Evolutionary conservation across 331 rosid genomes (phyloP), one percentile per base, ranked within the genome.

Genomic region (Erythrophleum ivorense): DNA sequence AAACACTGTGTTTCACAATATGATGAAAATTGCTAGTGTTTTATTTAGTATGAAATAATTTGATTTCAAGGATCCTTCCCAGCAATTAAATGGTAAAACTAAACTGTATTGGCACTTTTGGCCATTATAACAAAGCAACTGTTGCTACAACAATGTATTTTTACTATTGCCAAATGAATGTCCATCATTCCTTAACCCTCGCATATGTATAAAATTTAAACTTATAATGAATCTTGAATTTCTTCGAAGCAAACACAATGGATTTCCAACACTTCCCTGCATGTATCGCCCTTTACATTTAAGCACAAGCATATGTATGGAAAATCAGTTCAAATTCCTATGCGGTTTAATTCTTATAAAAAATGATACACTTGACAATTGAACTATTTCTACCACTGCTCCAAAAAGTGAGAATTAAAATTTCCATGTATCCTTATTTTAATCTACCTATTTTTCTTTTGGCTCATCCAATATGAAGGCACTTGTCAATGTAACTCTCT

Each of bases 341-440:
- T 50, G 71, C 74, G 70, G 66, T 80, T 73, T 72, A 52, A 78
- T 78, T 84, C 83, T 76, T 77, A 36, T 3, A 3, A 4, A 4
- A 2, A 36, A 36, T 1, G 50, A 18, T 81, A 63, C 64, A 80
- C 55, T 81, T 73, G 5, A 54, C 83, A 72, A 78, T 57, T 82
- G 52, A 53, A 53, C n/a, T 5, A 79, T 19, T 65, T 78, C 83
- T 83, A 78, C 55, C 85, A 59, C 71, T 40, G 86, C 81, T 79
- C 83, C 85, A 49, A 45, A 53, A 67, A 77, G 79, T 79, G 84
- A 66, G 82, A 78, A 78, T 75, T 79, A 77, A 85, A 79, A 75
- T 76, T 66, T 80, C 70, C 86, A 74, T 24, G 52, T 78, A 66
- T 60, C 87, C 91, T 79, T 87, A 79, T 84, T 88, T 81, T 80